Evolutionary conservation across 163 green algal genomes (phyloP).

Genomic region (Chloromonas sp.): DNA sequence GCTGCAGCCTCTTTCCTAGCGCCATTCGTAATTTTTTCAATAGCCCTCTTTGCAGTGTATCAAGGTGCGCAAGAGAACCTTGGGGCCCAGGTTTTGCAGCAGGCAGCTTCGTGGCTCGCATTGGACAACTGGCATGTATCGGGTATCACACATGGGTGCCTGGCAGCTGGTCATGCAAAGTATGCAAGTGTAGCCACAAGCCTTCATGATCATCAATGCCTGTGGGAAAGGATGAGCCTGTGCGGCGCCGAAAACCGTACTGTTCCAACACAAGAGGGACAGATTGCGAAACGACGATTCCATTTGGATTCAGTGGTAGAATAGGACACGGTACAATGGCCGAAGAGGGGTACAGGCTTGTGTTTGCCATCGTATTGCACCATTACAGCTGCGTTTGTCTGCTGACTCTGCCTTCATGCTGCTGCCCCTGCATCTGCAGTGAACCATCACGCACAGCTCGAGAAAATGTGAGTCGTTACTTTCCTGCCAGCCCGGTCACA

Average conservation of each 20-base stretch:
- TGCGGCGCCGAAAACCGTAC: too few species aligned
- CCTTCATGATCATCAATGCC: not conserved
- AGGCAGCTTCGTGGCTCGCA: too few species aligned
- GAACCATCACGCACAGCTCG: slow-evolving; percentile 1
- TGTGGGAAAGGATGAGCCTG: too few species aligned
- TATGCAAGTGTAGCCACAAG: not conserved
- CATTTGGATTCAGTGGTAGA: too few species aligned
- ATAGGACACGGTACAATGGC: too few species aligned
- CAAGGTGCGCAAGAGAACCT: not conserved
- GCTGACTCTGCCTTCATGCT: not conserved
- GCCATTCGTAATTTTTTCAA: slow-evolving; percentile 1
- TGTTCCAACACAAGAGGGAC: too few species aligned
- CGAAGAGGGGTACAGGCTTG: not conserved
- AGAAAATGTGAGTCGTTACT: not conserved
- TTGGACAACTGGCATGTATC: too few species aligned
- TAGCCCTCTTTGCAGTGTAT: not conserved
- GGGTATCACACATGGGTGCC: too few species aligned
- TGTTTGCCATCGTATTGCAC: not conserved
- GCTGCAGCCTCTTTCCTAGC: not conserved
- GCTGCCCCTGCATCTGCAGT: not conserved
- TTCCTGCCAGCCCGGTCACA: too few species aligned
- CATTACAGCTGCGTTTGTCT: too few species aligned
- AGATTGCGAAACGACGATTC: too few species aligned
- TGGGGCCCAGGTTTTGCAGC: not conserved
- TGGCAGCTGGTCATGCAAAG: not conserved